Evolutionary conservation across 73 alveolate genomes (phyloP).

Genomic region (Paramecium biaurelia): DNA sequence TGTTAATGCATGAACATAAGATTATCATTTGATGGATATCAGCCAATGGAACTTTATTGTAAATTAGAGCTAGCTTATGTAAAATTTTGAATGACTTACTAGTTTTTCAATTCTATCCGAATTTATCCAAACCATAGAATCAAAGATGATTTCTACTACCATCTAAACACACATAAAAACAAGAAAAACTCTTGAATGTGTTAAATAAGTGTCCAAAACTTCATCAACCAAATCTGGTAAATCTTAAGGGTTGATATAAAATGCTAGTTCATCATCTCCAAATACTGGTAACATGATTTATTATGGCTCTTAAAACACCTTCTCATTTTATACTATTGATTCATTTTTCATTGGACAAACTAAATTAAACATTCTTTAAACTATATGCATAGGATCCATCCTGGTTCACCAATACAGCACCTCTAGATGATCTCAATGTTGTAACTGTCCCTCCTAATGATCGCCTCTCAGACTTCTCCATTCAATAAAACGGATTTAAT

Average conservation of each 20-base stretch:
- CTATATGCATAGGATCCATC: conserved; percentile 30
- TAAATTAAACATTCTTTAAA: background rate
- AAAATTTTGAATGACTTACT: background rate
- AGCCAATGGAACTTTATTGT: conserved; percentile 29
- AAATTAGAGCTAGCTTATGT: conserved; percentile 20
- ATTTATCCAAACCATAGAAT: background rate
- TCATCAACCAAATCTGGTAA: conserved; percentile 52
- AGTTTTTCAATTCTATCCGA: background rate
- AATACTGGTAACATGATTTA: conserved; percentile 25
- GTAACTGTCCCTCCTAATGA: conserved; percentile 18
- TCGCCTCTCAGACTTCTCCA: conserved; percentile 31
- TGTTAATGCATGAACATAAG: background rate
- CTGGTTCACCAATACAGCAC: conserved; percentile 26
- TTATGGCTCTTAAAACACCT: background rate
- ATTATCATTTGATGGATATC: conserved; percentile 24
- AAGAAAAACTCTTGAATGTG: conserved; percentile 32
- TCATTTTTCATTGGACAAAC: conserved; percentile 39
- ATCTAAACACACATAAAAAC: background rate
- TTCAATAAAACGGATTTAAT: conserved; percentile 11
- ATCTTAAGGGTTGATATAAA: conserved; percentile 7
- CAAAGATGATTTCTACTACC: conserved; percentile 28
- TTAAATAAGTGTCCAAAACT: conserved; percentile 34
- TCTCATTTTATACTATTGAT: background rate
- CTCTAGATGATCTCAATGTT: conserved; percentile 23
- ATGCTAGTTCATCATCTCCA: conserved; percentile 48